Conservation (phyloP, 192 early-diverging fungal genomes). For the Rhizophagus clarus region DNA sequence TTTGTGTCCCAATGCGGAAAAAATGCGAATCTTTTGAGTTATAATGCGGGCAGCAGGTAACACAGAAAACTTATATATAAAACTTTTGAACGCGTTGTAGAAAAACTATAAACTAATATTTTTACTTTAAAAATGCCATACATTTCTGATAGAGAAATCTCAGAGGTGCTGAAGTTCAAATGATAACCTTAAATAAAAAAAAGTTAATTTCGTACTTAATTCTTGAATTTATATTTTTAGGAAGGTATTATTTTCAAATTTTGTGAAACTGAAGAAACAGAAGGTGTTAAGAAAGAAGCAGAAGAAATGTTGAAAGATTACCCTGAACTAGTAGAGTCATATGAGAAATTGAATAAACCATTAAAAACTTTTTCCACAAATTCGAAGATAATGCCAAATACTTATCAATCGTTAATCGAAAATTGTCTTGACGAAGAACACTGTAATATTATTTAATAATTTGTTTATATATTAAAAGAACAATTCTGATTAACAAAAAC, state of each 20-base stretch:
- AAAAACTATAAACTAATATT: too few species aligned
- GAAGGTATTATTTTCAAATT: background rate
- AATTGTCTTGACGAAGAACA: constrained; percentile 30
- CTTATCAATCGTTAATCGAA: constrained; percentile 20
- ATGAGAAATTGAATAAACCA: constrained; percentile 10
- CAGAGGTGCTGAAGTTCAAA: background rate
- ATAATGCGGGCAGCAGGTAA: too few species aligned
- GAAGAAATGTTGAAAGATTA: constrained; percentile 9
- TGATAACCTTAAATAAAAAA: background rate
- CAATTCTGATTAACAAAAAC: background rate
- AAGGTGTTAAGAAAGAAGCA: background rate
- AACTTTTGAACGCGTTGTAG: too few species aligned
- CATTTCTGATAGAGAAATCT: background rate
- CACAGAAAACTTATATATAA: too few species aligned
- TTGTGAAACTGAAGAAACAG: too few species aligned
- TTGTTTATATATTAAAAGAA: background rate
- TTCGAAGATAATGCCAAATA: background rate
- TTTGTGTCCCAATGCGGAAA: too few species aligned
- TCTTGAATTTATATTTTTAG: background rate
- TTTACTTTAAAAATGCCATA: background rate
- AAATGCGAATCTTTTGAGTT: too few species aligned
- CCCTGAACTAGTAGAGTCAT: constrained; percentile 18
- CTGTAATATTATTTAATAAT: constrained; percentile 4
- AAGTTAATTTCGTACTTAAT: background rate
- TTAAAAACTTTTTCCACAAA: background rate